A percentile compares a stretch with the other conserved stretches of the same genome.
Conservation (phyloP, 2,329 filamentous ascomycete species). For the Pestalotiopsis sp. region DNA sequence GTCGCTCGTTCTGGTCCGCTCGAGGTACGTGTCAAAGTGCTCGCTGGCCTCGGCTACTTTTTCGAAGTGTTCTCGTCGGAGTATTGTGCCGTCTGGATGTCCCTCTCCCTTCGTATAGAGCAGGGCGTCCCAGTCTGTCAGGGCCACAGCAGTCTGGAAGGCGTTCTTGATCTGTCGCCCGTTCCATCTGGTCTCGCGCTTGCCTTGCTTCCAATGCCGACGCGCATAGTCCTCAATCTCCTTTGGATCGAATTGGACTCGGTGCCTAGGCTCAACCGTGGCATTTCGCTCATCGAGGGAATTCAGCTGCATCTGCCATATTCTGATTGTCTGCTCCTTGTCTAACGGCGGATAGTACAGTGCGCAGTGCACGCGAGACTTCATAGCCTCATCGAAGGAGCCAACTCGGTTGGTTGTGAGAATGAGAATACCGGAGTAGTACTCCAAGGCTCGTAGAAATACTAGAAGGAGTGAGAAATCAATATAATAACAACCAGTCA, state of each 20-base stretch:
- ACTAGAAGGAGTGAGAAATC: not conserved
- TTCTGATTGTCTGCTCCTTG: not conserved
- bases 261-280: not conserved
- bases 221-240: not conserved
- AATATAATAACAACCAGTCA: too few species aligned
- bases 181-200: constrained; percentile 22
- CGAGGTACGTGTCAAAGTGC: not conserved
- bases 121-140: constrained; percentile 18
- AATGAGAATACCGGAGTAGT: constrained; percentile 40
- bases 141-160: constrained; percentile 26
- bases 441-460: constrained; percentile 22
- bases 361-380: constrained; percentile 30
- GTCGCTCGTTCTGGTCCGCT: not conserved
- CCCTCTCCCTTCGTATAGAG: not conserved
- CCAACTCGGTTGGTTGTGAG: constrained; percentile 39
- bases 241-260: constrained; percentile 17
- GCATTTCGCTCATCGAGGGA: not conserved
- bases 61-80: not conserved
- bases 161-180: constrained; percentile 31
- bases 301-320: constrained; percentile 16
- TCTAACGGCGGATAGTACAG: constrained; percentile 31
- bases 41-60: not conserved
- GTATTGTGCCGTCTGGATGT: too few species aligned
- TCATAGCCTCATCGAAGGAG: constrained; percentile 27
- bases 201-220: constrained; percentile 15